A percentile compares a stretch with the other conserved stretches of the same genome.
Conservation (phyloP, 2,329 filamentous ascomycete genomes). For the Colletotrichum tropicale region DNA sequence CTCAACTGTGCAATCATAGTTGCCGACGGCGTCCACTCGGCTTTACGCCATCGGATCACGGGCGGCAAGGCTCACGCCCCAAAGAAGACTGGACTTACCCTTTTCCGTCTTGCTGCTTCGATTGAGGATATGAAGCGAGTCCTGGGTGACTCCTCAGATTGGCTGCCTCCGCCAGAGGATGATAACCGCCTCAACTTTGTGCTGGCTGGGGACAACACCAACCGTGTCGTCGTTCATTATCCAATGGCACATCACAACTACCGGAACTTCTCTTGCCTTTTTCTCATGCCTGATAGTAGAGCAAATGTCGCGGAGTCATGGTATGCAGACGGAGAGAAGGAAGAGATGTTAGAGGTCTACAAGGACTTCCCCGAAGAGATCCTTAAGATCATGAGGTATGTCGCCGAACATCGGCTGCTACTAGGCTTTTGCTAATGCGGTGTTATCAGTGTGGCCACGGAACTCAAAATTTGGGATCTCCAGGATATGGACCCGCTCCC, state of each 20-base stretch:
- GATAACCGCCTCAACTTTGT: background rate
- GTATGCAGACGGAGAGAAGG: background rate
- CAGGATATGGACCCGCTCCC: slow-evolving; percentile 44
- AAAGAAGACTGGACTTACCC: background rate
- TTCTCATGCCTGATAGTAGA: background rate
- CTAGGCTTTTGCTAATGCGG: background rate
- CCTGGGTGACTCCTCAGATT: background rate
- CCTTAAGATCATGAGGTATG: background rate
- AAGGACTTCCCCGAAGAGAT: background rate
- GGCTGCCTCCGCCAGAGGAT: background rate
- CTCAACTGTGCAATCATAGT: background rate
- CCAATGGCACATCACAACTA: background rate
- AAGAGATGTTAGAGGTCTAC: background rate
- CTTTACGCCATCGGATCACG: background rate
- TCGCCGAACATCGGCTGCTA: accelerated
- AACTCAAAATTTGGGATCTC: slow-evolving; percentile 47
- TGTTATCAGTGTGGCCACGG: slow-evolving; percentile 20
- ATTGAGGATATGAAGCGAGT: background rate
- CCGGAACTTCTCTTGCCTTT: background rate
- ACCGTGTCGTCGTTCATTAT: background rate
- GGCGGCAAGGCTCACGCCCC: background rate
- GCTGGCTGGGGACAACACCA: background rate
- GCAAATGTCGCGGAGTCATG: background rate
- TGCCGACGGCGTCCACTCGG: background rate
- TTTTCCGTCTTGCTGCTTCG: background rate